phyloP scores from a whole-genome alignment of 2,329 filamentous ascomycete genomes.

The Phialocephala subalpina region DNA sequence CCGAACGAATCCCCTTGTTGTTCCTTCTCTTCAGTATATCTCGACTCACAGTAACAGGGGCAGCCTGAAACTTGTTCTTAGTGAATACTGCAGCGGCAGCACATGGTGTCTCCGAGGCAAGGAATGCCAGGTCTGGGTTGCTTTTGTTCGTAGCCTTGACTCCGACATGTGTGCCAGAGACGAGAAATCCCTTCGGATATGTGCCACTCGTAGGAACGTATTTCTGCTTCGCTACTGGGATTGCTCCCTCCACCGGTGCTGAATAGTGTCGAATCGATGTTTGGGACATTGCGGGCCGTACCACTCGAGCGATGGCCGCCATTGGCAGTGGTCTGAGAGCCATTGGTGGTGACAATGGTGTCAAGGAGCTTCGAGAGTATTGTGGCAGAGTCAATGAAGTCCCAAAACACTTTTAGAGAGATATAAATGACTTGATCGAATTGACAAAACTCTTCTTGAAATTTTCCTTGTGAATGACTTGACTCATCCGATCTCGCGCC shows the following conservation, averaged over 20 bases:
- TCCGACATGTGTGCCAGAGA: conserved; percentile 87
- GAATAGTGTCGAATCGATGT: conserved; percentile 59
- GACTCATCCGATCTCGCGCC: not conserved
- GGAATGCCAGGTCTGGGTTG: conserved; percentile 88
- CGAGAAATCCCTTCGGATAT: conserved; percentile 90
- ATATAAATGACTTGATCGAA: not conserved
- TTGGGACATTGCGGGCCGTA: conserved; percentile 36
- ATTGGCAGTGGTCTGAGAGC: conserved; percentile 36
- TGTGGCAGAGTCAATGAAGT: not conserved
- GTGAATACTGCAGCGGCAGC: conserved; percentile 93
- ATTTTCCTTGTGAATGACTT: not conserved
- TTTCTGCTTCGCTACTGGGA: conserved; percentile 86
- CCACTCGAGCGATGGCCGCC: conserved; percentile 35
- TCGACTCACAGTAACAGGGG: conserved; percentile 87
- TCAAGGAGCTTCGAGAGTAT: conserved; percentile 7
- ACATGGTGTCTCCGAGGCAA: conserved; percentile 87
- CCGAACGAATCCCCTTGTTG: conserved; percentile 76
- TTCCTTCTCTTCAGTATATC: conserved; percentile 72
- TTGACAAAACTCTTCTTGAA: not conserved
- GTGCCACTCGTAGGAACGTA: conserved; percentile 86
- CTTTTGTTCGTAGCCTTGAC: conserved; percentile 93
- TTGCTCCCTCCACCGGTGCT: conserved; percentile 61
- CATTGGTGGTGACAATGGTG: conserved; percentile 34
- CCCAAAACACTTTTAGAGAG: not conserved
- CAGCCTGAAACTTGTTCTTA: conserved; percentile 97